Evolutionary conservation across 768 basidiomycete genomes (phyloP).

Genomic region (Mycena sanguinolenta): DNA sequence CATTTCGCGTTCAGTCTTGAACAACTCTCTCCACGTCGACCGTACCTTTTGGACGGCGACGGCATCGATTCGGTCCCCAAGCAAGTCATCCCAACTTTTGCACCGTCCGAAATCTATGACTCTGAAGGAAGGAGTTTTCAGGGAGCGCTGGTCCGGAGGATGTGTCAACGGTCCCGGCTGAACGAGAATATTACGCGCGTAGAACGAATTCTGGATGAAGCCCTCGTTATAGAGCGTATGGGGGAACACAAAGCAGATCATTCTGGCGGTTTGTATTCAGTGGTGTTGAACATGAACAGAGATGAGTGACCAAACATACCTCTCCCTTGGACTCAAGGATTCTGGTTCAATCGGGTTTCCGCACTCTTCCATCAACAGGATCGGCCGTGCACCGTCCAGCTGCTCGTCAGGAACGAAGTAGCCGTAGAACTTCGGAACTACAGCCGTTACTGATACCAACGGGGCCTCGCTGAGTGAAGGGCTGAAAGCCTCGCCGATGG

Average conservation of each 20-base stretch:
- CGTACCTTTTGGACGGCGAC: no score
- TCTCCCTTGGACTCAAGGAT: not conserved
- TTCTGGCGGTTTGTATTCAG: not conserved
- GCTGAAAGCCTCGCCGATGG: not conserved
- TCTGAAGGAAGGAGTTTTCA: constrained; percentile 36
- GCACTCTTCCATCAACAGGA: constrained; percentile 39
- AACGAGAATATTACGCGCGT: constrained; percentile 30
- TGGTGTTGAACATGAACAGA: no score
- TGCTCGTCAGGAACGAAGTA: constrained; percentile 26
- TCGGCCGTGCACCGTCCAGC: constrained; percentile 9
- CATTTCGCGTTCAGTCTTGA: not conserved
- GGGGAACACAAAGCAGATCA: constrained; percentile 19
- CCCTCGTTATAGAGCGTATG: constrained; percentile 13
- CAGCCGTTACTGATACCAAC: constrained; percentile 7
- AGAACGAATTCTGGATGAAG: constrained; percentile 30
- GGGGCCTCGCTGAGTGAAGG: not conserved
- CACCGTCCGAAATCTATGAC: constrained; percentile 33
- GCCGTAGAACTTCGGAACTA: constrained; percentile 35
- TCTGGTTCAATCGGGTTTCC: constrained; percentile 21
- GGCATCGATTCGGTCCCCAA: not conserved
- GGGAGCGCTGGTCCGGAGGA: constrained; percentile 27
- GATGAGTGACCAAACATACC: not conserved
- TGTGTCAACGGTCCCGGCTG: constrained; percentile 34
- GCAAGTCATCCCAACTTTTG: not conserved
- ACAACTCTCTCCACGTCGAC: not conserved